Evolutionary conservation across 2,329 filamentous ascomycete species (phyloP).

Genomic region (Cytospora leucostoma): DNA sequence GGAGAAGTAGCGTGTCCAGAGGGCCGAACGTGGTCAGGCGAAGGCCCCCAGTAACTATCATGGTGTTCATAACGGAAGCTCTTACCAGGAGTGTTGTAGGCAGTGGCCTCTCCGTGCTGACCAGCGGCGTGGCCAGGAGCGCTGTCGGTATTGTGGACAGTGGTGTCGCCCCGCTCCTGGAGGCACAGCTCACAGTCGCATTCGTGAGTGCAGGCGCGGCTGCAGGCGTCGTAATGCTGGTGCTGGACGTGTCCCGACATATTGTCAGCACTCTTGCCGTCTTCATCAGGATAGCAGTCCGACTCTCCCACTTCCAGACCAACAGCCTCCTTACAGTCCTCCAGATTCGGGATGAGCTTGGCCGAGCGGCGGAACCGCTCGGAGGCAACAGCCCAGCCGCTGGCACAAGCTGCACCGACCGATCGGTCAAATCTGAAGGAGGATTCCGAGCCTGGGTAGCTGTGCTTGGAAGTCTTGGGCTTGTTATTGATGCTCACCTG

Average conservation of each 20-base stretch:
- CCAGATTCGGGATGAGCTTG: conserved; percentile 18
- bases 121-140: not conserved
- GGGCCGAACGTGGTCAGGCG: not conserved
- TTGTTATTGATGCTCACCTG: conserved; percentile 9
- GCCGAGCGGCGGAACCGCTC: conserved; percentile 17
- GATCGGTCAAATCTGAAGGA: not conserved
- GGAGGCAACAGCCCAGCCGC: conserved; percentile 22
- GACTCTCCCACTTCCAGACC: conserved; percentile 8
- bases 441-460: not conserved
- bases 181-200: too few relatives aligned
- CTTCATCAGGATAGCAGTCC: conserved; percentile 11
- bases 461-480: not conserved
- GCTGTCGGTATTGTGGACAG: not conserved
- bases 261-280: conserved; percentile 16
- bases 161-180: not conserved
- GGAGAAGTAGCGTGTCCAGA: not conserved
- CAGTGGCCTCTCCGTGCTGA: not conserved
- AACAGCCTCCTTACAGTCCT: conserved; percentile 22
- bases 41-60: not conserved
- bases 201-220: too few relatives aligned
- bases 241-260: not conserved
- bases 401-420: conserved; percentile 12
- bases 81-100: not conserved
- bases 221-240: not conserved
- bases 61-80: not conserved